phyloP scores from a whole-genome alignment of 306 rosid genomes.

The Rosa multiflora region DNA sequence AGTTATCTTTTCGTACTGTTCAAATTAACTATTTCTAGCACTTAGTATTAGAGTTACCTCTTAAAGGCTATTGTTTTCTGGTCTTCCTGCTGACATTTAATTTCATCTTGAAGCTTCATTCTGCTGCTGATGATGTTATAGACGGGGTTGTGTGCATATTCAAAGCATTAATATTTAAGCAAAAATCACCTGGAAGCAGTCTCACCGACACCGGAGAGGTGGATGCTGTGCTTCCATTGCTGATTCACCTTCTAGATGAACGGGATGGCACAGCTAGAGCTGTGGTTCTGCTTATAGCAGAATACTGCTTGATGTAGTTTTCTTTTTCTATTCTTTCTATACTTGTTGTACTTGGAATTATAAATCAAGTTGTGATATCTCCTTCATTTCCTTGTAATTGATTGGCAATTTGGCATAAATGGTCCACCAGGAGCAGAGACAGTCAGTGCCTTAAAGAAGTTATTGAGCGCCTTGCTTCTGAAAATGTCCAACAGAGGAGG shows the following conservation, averaged over 20 bases:
- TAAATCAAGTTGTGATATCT: constrained; percentile 8
- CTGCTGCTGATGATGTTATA: constrained; percentile 65
- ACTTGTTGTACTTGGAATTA: constrained; percentile 22
- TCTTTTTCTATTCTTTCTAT: constrained; percentile 29
- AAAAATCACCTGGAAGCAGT: constrained; percentile 51
- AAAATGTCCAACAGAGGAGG: constrained; percentile 62
- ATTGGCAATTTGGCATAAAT: constrained; percentile 27
- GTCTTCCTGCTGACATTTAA: constrained; percentile 8
- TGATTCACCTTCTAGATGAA: constrained; percentile 82
- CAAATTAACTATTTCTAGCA: not conserved
- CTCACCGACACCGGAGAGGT: constrained; percentile 41
- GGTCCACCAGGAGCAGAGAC: constrained; percentile 64
- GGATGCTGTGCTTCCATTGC: constrained; percentile 54
- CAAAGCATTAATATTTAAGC: constrained; percentile 67
- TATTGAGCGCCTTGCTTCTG: constrained; percentile 62
- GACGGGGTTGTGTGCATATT: constrained; percentile 65
- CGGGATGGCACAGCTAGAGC: constrained; percentile 79
- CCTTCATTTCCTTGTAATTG: constrained; percentile 22
- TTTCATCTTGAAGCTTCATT: constrained; percentile 58
- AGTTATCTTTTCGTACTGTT: not conserved
- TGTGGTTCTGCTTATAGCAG: constrained; percentile 76
- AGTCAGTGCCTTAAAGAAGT: constrained; percentile 62
- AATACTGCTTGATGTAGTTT: constrained; percentile 72
- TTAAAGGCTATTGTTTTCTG: not conserved
- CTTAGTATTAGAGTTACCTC: not conserved